Evolutionary conservation across 495 filamentous ascomycete species (phyloP).

Genomic region (Annulohypoxylon moriforme): DNA sequence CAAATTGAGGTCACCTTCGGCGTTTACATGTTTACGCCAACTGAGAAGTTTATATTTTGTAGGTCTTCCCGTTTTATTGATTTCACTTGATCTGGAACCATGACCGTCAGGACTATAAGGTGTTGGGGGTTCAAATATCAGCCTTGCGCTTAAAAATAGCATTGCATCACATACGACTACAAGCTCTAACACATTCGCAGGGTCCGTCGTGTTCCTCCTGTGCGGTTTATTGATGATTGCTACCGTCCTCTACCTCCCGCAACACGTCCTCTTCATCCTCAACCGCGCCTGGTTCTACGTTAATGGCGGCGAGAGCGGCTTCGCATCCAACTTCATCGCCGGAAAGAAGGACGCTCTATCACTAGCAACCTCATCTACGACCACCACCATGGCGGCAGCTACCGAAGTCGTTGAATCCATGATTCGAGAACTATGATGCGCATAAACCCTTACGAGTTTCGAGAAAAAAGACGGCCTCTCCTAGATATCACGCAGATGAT

Average conservation of each 20-base stretch:
- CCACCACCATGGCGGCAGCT: conserved; percentile 42
- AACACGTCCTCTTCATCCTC: conserved; percentile 82
- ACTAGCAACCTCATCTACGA: conserved; percentile 46
- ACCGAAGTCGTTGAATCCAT: conserved; percentile 48
- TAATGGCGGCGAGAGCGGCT: conserved; percentile 73
- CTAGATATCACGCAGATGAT: conserved; percentile 2
- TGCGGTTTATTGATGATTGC: conserved; percentile 86
- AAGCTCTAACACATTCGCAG: conserved; percentile 56
- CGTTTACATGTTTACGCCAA: conserved; percentile 62
- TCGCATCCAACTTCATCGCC: conserved; percentile 49
- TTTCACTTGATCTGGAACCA: neutral
- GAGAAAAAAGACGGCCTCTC: neutral
- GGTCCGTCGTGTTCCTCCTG: conserved; percentile 90
- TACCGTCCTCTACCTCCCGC: conserved; percentile 88
- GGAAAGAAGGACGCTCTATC: conserved; percentile 48
- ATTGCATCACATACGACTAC: neutral
- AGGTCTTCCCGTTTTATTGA: conserved; percentile 22
- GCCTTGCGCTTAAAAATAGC: neutral
- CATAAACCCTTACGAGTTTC: neutral
- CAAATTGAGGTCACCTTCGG: conserved; percentile 63
- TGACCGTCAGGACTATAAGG: neutral
- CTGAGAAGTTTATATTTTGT: conserved; percentile 63
- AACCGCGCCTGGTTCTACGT: conserved; percentile 94
- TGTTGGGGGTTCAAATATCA: neutral
- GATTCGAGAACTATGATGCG: conserved; percentile 53